Base-by-base conservation (phyloP, 805 yeast species). In the Yamadazyma sp. region DNA sequence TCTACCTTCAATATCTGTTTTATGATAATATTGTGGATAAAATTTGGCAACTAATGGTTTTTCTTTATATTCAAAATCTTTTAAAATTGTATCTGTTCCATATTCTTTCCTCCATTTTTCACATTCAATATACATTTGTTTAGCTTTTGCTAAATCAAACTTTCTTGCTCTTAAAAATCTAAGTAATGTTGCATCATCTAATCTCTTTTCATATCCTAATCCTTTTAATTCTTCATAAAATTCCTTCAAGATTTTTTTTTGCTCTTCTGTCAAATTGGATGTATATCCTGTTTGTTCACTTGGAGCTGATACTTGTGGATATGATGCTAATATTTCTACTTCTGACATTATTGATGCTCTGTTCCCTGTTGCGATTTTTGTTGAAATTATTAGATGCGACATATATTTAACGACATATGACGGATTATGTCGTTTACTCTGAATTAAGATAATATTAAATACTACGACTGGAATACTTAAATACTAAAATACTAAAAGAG, bases 11-110 rank as follows among this genome's bases (percentile, higher is more conserved):
- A 75, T 85, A 62, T 91, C 98, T 21, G 91, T 86, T 70, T 91
- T 89, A 69, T 93, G 98, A 63, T 91, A 91, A 68, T 88, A 91
- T 68, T 89, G 96, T 23, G 98, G 98, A 62, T 91, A 91, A 61
- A 70, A 83, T 55, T 77, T 73, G 42, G 95, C 95, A 47, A 88
- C 96, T 33, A 78, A 62, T 21, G 91, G 84, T 67, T 93, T 91
- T 68, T 91, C 98, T 12, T 78, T 78, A 67, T 89, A 91, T 43
- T 84, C 79, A 74, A 91, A 91, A 57, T 86, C 96, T 48, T 73
- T 70, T 55, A 91, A 71, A 44, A 91, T 83, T 30, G 89, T 86
- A 64, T 91, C 84, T 23, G 86, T 78, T 43, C 96, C 96, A 48
- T 73, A 86, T 43, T 80, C 84, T 52, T 73, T 65, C 62, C 98